Base-by-base conservation (phyloP, 129 eudicot genomes). In the Lactuca sativa region DNA sequence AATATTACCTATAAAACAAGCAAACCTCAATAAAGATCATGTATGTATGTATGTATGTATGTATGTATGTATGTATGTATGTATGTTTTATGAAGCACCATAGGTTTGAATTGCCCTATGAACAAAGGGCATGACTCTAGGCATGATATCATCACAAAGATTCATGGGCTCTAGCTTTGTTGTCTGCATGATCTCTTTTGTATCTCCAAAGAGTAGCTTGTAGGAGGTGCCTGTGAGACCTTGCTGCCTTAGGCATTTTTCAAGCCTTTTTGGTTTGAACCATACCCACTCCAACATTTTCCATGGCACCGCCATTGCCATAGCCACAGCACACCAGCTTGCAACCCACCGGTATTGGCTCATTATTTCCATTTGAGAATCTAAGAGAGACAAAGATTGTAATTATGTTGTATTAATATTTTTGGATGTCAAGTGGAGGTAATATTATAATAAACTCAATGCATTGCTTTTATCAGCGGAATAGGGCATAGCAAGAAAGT, bases 221-320 rank as follows among this genome's bases (percentile, higher is more conserved):
- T 76, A 76, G 59, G 75, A 30, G 49, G 74, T 76, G 37, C 81
- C 81, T 0, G 7, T 32, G 1, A 76, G 70, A 53, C 81, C 81
- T 69, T 76, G 81, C 30, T 41, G 58, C 70, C 81, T 37, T 30
- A 76, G 71, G 48, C 52, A 56, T 58, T 61, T 76, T 76, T 76
- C 80, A 41, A 76, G 58, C 80, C 67, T 76, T 40, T 55, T 76
- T 30, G 80, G 80, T 40, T 64, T 76, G 25, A 76, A n/a, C 81
- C 81, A 76, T 47, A 49, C 70, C 59, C 70, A 69, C 21, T 76
- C 74, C 53, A 76, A 69, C 52, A 76, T 6, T 62, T 70, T 76
- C 81, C 81, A 76, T 30, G 69, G 52, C n/a, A 69, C 76, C 56
- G 32, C 31, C 75, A 56, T 64, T 4, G 48, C 81, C 74, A 66